Evolutionary conservation across 371 early-diverging fungal species (phyloP), one percentile per base, ranked within the genome.

Genomic region (Polyrhizophydium stewartii): DNA sequence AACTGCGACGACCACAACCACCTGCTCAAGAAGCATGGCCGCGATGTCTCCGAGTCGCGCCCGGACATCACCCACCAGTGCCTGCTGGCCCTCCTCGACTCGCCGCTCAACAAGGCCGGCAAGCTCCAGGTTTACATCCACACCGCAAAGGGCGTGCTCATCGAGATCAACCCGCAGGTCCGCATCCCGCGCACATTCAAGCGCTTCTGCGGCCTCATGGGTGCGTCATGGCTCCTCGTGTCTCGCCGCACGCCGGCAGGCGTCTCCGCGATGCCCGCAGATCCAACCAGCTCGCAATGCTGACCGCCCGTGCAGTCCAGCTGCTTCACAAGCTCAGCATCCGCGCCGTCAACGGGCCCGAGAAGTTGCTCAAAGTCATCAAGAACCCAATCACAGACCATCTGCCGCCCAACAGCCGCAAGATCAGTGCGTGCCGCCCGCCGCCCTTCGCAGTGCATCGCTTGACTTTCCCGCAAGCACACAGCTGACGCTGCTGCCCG

Each of bases 61-160:
- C 98, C 98, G 12, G 98, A 98, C 74, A 98, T 98, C 61, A 89
- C 94, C 19, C 98, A 97, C 75, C 98, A 96, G 89, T 97, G 97
- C 69, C 84, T 99, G 52, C 78, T 99, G 67, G 92, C 96, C 1
- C 82, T 99, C 28, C 81, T 98, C 31, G 99, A 99, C 83, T 91
- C 91, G 67, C 99, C 99, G 38, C 78, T 98, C 66, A 97, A 97
- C 85, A 97, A 98, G 77, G 92, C 98, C 3, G 97, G 97, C 60
- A 72, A 87, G 30, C 78, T 98, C 53, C 96, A 94, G 78, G 92
- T 99, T 43, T 97, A 90, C 71, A 92, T 99, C 51, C 92, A 92
- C 65, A 97, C 98, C 22, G 84, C 88, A 59, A 91, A 89, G 72
- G 92, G 94, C 65, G 96, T 94, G 13, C 82, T 99, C 55, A 96